Evolutionary conservation across 2,329 filamentous ascomycete genomes (phyloP).

Genomic region (Microsporum audouinii): DNA sequence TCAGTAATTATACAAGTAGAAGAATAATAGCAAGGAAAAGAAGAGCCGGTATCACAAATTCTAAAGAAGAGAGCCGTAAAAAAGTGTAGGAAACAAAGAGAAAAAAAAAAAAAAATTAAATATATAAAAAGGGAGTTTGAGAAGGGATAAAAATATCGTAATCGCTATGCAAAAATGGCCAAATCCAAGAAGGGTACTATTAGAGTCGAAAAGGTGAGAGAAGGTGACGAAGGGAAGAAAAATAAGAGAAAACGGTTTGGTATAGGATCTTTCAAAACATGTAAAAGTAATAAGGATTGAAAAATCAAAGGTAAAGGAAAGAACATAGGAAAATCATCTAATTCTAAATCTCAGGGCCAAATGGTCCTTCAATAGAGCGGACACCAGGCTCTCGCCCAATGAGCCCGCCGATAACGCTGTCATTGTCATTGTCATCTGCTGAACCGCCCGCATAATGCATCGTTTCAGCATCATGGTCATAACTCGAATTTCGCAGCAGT

Average conservation of each 20-base stretch:
- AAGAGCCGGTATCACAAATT: slow-evolving; percentile 24
- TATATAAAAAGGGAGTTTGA: slow-evolving; percentile 3
- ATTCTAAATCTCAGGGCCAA: slow-evolving; percentile 14
- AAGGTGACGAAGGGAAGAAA: not conserved
- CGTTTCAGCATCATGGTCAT: slow-evolving; percentile 49
- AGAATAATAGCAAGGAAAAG: slow-evolving; percentile 10
- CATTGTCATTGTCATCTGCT: slow-evolving; percentile 40
- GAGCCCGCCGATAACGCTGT: slow-evolving; percentile 29
- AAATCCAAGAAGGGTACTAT: slow-evolving; percentile 4
- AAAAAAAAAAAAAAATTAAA: slow-evolving; percentile 1
- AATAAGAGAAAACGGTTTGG: not conserved
- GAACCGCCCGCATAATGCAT: slow-evolving; percentile 37
- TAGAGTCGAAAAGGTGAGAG: not conserved
- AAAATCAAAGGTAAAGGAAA: not conserved
- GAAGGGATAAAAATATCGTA: slow-evolving; percentile 9
- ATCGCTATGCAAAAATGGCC: slow-evolving; percentile 10
- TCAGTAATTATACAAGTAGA: not conserved
- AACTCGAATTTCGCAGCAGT: slow-evolving; percentile 44
- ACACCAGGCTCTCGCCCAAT: slow-evolving; percentile 1
- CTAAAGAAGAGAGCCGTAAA: slow-evolving; percentile 4
- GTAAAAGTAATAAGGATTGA: not conserved
- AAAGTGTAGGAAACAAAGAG: slow-evolving; percentile 5
- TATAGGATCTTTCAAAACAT: not conserved
- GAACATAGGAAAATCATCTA: not conserved
- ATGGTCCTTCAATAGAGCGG: slow-evolving; percentile 9